Conservation (phyloP, 2,329 filamentous ascomycete genomes). For the Onygena corvina region DNA sequence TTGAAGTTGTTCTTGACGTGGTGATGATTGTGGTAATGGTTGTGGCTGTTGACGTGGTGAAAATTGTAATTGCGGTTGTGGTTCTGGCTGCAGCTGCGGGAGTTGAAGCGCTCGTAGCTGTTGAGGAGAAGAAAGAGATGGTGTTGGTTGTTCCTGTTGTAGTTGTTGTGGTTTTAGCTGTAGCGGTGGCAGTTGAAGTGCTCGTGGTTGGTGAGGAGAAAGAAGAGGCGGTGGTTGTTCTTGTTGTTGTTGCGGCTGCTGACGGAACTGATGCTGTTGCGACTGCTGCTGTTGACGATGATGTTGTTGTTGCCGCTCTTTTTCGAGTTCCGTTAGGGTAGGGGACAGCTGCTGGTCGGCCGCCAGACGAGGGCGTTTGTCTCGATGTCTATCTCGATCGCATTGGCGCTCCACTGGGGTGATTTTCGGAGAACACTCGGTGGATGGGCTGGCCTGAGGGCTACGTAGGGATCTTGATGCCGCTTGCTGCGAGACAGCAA, state of each 20-base stretch:
- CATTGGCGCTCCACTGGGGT: background rate
- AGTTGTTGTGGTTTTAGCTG: background rate
- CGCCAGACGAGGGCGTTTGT: background rate
- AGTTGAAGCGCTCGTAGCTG: background rate
- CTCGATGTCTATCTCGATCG: background rate
- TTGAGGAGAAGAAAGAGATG: no score
- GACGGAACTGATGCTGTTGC: no score
- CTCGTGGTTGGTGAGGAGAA: background rate
- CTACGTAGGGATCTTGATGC: background rate
- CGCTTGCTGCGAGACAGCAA: background rate
- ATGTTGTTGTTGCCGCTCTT: no score
- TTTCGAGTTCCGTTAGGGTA: no score
- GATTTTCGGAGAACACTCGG: background rate
- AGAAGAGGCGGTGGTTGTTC: background rate
- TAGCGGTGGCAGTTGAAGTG: background rate
- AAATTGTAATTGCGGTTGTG: background rate
- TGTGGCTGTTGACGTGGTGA: background rate
- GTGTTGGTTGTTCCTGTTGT: background rate
- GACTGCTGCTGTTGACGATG: no score
- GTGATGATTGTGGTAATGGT: background rate
- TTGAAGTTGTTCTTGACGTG: background rate
- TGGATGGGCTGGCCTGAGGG: background rate
- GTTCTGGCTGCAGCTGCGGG: background rate
- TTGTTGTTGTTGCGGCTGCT: background rate
- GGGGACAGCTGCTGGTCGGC: background rate